Percentiles rank a stretch among this genome's conserved stretches.
phyloP scores from a whole-genome alignment of 176 grass and related monocot species.

The Oryza rufipogon region DNA sequence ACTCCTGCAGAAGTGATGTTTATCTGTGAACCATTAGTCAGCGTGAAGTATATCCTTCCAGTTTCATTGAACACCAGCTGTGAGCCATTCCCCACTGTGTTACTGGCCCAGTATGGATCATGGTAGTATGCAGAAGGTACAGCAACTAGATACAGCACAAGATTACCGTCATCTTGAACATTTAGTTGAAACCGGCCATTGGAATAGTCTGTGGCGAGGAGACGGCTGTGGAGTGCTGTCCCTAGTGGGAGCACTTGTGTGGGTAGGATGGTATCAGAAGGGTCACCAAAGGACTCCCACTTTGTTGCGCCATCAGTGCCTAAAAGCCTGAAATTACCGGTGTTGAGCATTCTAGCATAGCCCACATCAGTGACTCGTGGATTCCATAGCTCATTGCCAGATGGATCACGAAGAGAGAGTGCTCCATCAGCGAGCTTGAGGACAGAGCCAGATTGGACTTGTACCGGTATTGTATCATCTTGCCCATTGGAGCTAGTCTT shows the following conservation, averaged over 20 bases:
- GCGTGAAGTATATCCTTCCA: constrained; percentile 1
- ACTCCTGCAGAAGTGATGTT: constrained; percentile 10
- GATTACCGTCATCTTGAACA: constrained; percentile 8
- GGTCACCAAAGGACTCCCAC: background rate
- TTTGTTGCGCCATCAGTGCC: background rate
- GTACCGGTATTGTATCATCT: background rate
- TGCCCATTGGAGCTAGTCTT: background rate
- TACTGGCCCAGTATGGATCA: background rate
- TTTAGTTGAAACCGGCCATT: constrained; percentile 6
- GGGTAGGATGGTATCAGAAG: constrained; percentile 35
- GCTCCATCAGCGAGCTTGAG: background rate
- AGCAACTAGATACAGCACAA: background rate
- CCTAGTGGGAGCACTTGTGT: constrained; percentile 11
- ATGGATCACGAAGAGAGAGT: background rate
- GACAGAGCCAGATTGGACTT: background rate
- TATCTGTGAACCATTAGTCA: background rate
- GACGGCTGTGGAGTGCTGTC: background rate
- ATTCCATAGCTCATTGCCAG: background rate
- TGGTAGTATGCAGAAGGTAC: background rate
- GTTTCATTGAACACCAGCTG: constrained; percentile 40
- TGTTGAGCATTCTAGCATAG: constrained; percentile 13
- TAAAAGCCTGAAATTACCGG: background rate
- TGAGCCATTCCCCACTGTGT: constrained; percentile 13
- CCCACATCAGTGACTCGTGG: background rate
- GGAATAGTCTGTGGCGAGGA: background rate